Evolutionary conservation across 768 basidiomycete genomes (phyloP).

Genomic region (Lentinus tigrinus): DNA sequence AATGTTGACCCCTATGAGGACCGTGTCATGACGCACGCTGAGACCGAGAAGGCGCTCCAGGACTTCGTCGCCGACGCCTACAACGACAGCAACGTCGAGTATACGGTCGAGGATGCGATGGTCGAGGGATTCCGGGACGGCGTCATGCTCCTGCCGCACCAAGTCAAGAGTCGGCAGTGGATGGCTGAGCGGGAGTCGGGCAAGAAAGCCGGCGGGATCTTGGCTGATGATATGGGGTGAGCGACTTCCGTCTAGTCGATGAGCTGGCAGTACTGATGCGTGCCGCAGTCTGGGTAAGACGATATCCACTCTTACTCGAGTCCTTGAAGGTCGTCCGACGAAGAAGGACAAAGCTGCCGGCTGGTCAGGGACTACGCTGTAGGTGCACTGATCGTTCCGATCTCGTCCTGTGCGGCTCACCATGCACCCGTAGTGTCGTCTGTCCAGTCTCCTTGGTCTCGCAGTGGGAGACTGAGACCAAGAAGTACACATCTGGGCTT

Average conservation of each 20-base stretch:
- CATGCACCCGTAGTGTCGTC: conserved; percentile 57
- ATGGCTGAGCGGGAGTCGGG: conserved; percentile 81
- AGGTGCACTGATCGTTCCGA: conserved; percentile 25
- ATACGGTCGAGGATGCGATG: conserved; percentile 64
- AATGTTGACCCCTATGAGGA: conserved; percentile 19
- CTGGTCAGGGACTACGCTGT: conserved; percentile 73
- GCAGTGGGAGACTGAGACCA: conserved; percentile 89
- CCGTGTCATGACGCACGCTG: conserved; percentile 14
- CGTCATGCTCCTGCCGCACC: conserved; percentile 79
- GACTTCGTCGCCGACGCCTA: conserved; percentile 34
- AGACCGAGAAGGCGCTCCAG: conserved; percentile 24
- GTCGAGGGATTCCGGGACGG: conserved; percentile 78
- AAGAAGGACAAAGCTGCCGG: conserved; percentile 71
- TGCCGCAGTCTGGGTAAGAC: conserved; percentile 75
- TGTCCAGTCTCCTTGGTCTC: conserved; percentile 84
- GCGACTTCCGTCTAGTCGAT: conserved; percentile 11
- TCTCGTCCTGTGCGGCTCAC: background rate
- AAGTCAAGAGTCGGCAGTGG: conserved; percentile 83
- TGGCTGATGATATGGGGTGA: conserved; percentile 91
- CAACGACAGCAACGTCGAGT: conserved; percentile 34
- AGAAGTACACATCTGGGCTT: conserved; percentile 65
- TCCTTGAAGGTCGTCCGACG: conserved; percentile 76
- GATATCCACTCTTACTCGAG: conserved; percentile 84
- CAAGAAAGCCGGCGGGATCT: conserved; percentile 81
- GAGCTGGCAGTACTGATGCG: background rate